Evolutionary conservation across 768 basidiomycete genomes (phyloP).

Genomic region (Mrakia hoshinonis): DNA sequence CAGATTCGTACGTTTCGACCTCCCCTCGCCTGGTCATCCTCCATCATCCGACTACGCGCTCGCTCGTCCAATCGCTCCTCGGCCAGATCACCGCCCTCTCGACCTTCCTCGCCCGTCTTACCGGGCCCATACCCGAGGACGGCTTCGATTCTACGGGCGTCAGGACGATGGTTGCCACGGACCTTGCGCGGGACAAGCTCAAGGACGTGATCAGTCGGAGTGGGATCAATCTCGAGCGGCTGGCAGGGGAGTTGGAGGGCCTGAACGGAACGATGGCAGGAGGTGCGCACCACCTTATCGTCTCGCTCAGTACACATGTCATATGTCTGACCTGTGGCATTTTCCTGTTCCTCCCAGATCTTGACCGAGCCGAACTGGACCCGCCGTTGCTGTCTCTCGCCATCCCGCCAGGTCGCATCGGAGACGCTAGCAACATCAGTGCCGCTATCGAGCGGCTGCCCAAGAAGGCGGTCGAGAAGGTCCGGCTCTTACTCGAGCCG

Average conservation of each 20-base stretch:
- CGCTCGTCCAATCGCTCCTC: neutral
- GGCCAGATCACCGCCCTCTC: neutral
- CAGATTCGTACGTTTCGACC: too few relatives aligned
- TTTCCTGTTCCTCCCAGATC: neutral
- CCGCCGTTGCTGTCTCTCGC: conserved; percentile 1
- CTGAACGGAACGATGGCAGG: neutral
- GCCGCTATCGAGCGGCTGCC: neutral
- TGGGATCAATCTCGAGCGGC: neutral
- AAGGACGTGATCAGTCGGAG: neutral
- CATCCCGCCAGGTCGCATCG: neutral
- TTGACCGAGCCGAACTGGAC: neutral
- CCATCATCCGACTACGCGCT: neutral
- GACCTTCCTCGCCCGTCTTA: neutral
- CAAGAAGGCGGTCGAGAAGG: neutral
- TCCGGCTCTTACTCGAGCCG: neutral
- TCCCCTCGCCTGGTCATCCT: neutral
- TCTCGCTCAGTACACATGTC: too few relatives aligned
- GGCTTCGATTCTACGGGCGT: neutral
- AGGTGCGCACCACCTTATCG: neutral
- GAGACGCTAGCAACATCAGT: neutral
- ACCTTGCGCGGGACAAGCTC: neutral
- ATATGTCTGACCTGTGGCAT: too few relatives aligned
- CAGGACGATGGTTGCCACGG: neutral
- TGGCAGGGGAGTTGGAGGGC: neutral
- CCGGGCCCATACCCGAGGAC: neutral